A percentile compares a stretch with the other conserved stretches of the same genome.
phyloP scores from a whole-genome alignment of 78 protist species.

The Dictyostelium citrinum region DNA sequence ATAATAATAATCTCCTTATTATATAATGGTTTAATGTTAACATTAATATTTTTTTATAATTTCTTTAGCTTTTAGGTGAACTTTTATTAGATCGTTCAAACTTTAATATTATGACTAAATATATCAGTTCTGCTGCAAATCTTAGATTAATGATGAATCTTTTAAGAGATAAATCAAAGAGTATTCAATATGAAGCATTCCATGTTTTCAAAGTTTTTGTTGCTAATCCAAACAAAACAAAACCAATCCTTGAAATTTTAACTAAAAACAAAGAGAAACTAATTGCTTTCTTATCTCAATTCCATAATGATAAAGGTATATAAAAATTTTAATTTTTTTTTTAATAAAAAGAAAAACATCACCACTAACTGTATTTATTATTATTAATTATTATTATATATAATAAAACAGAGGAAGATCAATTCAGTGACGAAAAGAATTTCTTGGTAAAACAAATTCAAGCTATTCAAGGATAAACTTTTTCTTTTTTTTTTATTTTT shows the following conservation, averaged over 20 bases:
- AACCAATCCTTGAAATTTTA: conserved; percentile 86
- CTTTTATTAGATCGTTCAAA: conserved; percentile 95
- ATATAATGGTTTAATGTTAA: too few relatives aligned
- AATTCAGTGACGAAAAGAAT: conserved; percentile 94
- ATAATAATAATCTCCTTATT: too few relatives aligned
- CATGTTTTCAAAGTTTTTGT: conserved; percentile 99
- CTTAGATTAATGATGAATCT: conserved; percentile 95
- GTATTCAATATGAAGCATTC: conserved; percentile 98
- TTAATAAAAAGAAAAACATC: too few relatives aligned
- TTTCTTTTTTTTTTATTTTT: neutral
- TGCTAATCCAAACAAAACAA: conserved; percentile 97
- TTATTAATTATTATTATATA: neutral
- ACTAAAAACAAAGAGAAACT: conserved; percentile 91
- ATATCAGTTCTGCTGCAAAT: conserved; percentile 88
- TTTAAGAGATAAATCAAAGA: conserved; percentile 84
- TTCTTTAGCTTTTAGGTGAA: conserved; percentile 92
- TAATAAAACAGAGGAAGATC: conserved; percentile 91
- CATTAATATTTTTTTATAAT: neutral
- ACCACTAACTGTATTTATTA: conserved; percentile 43
- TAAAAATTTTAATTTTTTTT: too few relatives aligned
- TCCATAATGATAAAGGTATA: conserved; percentile 90
- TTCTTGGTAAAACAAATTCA: conserved; percentile 91
- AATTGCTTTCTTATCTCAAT: conserved; percentile 87
- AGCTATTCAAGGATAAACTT: conserved; percentile 38
- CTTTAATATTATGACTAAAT: conserved; percentile 92